These are phyloP conservation scores for Mortierella sp. DNA, from an alignment of 371 early-diverging fungal species.

Conservation along the genomic window DNA sequence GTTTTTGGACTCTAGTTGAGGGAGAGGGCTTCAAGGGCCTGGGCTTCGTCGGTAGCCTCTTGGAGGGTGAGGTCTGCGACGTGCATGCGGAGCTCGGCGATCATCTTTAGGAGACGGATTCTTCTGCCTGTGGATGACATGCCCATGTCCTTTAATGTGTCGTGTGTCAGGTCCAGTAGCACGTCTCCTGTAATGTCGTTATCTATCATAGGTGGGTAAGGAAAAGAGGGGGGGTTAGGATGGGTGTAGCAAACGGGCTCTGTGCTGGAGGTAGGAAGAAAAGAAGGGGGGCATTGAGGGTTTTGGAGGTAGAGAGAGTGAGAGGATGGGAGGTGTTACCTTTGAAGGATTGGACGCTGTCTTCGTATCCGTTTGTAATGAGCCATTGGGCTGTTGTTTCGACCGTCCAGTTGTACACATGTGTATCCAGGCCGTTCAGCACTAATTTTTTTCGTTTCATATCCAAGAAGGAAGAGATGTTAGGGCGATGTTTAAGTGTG, in stretches of 20 bases:
- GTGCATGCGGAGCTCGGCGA: constrained; percentile 44
- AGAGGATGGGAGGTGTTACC: constrained; percentile 13
- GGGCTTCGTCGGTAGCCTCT: constrained; percentile 37
- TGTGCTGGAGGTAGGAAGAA: background rate
- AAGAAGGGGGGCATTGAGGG: no score
- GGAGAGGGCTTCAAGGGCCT: constrained; percentile 15
- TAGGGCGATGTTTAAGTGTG: background rate
- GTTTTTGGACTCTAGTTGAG: constrained; percentile 17
- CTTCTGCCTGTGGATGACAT: constrained; percentile 47
- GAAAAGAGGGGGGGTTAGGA: background rate
- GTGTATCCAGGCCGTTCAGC: constrained; percentile 31
- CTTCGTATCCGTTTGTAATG: constrained; percentile 49
- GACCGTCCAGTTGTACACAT: constrained; percentile 53
- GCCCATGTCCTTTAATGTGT: constrained; percentile 59
- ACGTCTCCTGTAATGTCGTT: constrained; percentile 60
- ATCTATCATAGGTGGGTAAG: constrained; percentile 6
- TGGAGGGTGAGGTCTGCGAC: constrained; percentile 51
- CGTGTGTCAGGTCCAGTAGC: constrained; percentile 58
- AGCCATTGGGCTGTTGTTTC: constrained; percentile 53
- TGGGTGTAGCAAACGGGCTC: background rate
- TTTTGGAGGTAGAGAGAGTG: background rate
- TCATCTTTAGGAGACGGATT: constrained; percentile 53
- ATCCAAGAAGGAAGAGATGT: background rate
- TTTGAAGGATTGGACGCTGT: constrained; percentile 41
- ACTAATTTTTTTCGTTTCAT: background rate